Percentiles rank a stretch among this genome's conserved stretches.
These are phyloP conservation scores for Starmerella ratchasimensis DNA, from an alignment of 805 yeast species.

Conservation along the genomic window DNA sequence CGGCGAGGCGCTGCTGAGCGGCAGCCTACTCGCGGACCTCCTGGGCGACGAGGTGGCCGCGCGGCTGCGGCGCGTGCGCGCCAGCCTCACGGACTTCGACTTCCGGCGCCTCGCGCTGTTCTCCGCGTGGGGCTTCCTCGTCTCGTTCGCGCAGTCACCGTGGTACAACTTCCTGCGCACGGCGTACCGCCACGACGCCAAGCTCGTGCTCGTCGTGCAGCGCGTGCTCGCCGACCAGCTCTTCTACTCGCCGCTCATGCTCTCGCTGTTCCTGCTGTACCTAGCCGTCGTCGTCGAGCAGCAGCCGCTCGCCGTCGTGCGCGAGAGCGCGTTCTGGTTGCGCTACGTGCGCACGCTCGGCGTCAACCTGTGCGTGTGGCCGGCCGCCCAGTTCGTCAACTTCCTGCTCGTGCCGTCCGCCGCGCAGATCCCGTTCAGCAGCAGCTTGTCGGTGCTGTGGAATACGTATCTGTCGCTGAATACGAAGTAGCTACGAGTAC, in stretches of 20 bases:
- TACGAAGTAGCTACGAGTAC: no score
- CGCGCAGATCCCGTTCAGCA: slow-evolving; percentile 83
- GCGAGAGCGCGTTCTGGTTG: slow-evolving; percentile 42
- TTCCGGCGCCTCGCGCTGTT: slow-evolving; percentile 65
- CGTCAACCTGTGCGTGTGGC: slow-evolving; percentile 85
- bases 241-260: slow-evolving; percentile 74
- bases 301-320: slow-evolving; percentile 52
- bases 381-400: slow-evolving; percentile 65
- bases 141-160: slow-evolving; percentile 70
- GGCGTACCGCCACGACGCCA: slow-evolving; percentile 63
- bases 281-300: slow-evolving; percentile 70
- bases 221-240: slow-evolving; percentile 84
- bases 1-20: no score
- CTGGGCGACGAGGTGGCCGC: background rate
- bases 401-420: slow-evolving; percentile 64
- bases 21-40: background rate
- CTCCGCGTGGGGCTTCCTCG: slow-evolving; percentile 72
- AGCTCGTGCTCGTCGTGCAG: slow-evolving; percentile 62
- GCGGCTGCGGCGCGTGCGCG: background rate
- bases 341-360: slow-evolving; percentile 48
- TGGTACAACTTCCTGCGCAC: slow-evolving; percentile 79
- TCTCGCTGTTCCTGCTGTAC: slow-evolving; percentile 68
- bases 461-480: slow-evolving; percentile 81
- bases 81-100: slow-evolving; percentile 32
- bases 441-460: slow-evolving; percentile 82